These are phyloP conservation scores for Chenopodium quinoa DNA, from an alignment of 148 eudicot species.

Conservation along the genomic window DNA sequence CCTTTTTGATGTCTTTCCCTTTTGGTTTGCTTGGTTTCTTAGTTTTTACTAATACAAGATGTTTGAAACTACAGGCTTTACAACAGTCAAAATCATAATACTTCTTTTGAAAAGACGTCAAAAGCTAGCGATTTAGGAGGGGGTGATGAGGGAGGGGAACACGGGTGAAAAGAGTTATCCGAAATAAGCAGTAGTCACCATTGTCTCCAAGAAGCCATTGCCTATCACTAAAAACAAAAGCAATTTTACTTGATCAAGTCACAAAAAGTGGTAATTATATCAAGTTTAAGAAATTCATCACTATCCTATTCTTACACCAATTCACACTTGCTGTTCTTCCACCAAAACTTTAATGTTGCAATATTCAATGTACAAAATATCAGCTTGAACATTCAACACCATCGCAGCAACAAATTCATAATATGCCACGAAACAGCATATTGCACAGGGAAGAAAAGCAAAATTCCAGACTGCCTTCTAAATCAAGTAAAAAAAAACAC, in stretches of 20 bases:
- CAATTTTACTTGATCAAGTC: background rate
- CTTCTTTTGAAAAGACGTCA: no score
- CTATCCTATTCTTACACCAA: background rate
- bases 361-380: constrained; percentile 2
- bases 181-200: background rate
- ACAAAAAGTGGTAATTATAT: background rate
- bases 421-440: background rate
- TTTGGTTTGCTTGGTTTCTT: no score
- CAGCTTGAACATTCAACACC: constrained; percentile 2
- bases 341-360: background rate
- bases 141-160: no score
- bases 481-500: background rate
- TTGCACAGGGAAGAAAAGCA: constrained; percentile 7
- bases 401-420: background rate
- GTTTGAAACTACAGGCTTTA: no score
- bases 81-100: no score
- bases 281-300: background rate
- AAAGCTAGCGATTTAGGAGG: no score
- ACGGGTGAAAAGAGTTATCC: no score
- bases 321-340: background rate
- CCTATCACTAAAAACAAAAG: background rate
- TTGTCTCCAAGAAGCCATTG: background rate
- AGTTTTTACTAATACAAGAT: no score
- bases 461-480: constrained; percentile 15
- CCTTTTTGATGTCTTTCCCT: no score